A percentile compares a stretch with the other conserved stretches of the same genome.
These are phyloP conservation scores for Coemansia sp. DNA, from an alignment of 192 early-diverging fungal species.

Conservation along the genomic window DNA sequence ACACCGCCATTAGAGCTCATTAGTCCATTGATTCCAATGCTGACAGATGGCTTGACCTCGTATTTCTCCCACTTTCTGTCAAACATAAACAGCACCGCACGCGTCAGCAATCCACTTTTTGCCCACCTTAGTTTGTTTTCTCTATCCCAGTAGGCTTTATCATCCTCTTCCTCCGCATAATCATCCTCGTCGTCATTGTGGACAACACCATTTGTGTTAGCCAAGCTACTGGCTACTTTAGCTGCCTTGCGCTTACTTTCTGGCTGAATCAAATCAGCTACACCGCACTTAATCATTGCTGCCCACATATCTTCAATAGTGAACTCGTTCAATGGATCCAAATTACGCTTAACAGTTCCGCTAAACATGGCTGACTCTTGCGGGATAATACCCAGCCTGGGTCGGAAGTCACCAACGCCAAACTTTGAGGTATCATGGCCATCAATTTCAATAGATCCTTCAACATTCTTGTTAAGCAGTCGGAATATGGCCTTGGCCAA, in stretches of 20 bases:
- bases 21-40: neutral
- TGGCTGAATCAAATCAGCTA: neutral
- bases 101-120: neutral
- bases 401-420: slow-evolving; percentile 53
- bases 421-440: slow-evolving; percentile 67
- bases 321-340: slow-evolving; percentile 64
- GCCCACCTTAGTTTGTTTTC: neutral
- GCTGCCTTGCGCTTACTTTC: neutral
- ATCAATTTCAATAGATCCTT: slow-evolving; percentile 70
- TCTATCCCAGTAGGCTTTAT: neutral
- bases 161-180: slow-evolving; percentile 36
- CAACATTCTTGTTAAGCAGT: slow-evolving; percentile 52
- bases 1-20: slow-evolving; percentile 28
- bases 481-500: slow-evolving; percentile 69
- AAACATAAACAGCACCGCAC: neutral
- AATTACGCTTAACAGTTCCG: slow-evolving; percentile 64
- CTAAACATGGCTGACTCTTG: slow-evolving; percentile 67
- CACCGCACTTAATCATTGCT: slow-evolving; percentile 44
- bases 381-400: slow-evolving; percentile 62
- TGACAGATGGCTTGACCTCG: neutral
- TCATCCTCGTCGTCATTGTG: neutral
- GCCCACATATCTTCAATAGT: slow-evolving; percentile 66
- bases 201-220: neutral
- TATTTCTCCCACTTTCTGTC: neutral
- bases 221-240: neutral